Percentiles rank a stretch among this genome's conserved stretches.
These are phyloP conservation scores for Talaromyces sp. DNA, from an alignment of 2,329 filamentous ascomycete genomes.

Conservation along the genomic window DNA sequence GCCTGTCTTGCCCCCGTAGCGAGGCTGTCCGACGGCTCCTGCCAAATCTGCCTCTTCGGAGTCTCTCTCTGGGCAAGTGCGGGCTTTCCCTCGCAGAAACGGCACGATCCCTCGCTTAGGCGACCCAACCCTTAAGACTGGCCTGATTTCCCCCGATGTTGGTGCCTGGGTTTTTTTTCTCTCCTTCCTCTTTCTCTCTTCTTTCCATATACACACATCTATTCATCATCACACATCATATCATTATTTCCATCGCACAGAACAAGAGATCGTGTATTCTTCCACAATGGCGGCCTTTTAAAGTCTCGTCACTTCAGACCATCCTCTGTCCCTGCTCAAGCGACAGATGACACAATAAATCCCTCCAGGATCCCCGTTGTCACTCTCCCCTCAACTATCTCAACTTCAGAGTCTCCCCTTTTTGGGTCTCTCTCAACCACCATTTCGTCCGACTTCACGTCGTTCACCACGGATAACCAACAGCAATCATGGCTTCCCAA, in stretches of 20 bases:
- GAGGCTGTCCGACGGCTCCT: conserved; percentile 2
- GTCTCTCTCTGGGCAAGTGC: conserved; percentile 10
- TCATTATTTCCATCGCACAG: background rate
- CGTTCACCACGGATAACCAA: conserved; percentile 49
- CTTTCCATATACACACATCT: conserved; percentile 21
- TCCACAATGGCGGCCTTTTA: conserved; percentile 40
- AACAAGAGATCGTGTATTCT: conserved; percentile 2
- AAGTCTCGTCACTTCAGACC: conserved; percentile 24
- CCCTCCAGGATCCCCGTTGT: conserved; percentile 29
- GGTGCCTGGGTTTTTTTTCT: conserved; percentile 33
- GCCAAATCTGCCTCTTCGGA: conserved; percentile 9
- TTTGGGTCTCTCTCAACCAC: conserved; percentile 37
- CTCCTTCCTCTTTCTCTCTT: conserved; percentile 17
- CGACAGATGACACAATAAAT: conserved; percentile 41
- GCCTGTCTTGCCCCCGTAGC: background rate
- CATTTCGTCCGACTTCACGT: conserved; percentile 43
- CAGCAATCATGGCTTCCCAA: conserved; percentile 48
- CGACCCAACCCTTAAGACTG: conserved; percentile 33
- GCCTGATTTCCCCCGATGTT: conserved; percentile 33
- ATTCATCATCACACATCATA: conserved; percentile 2
- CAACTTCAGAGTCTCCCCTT: conserved; percentile 43
- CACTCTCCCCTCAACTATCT: conserved; percentile 28
- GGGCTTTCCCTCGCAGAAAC: background rate
- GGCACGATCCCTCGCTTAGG: conserved; percentile 7
- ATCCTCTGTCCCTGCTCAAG: conserved; percentile 34